Conservation (phyloP, 2,329 filamentous ascomycete genomes). For the Pestalotiopsis sp. region DNA sequence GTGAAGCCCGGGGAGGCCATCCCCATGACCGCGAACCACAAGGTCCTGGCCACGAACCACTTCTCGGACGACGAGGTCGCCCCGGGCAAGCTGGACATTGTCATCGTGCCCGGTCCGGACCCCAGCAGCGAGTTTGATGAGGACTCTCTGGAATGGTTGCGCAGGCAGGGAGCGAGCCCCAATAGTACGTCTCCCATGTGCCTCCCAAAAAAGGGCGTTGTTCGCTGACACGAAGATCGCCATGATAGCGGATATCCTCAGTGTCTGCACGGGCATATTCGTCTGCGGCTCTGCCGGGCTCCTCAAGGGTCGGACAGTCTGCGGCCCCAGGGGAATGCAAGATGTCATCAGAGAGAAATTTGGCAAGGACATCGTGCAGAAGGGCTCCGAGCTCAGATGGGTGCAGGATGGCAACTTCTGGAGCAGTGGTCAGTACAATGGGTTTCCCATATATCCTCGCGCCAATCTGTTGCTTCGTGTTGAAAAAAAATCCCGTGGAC, state of each 20-base stretch:
- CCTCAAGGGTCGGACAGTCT: constrained; percentile 45
- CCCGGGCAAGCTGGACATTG: constrained; percentile 52
- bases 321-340: constrained; percentile 50
- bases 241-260: constrained; percentile 45
- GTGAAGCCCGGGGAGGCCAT: constrained; percentile 38
- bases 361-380: constrained; percentile 39
- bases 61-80: constrained; percentile 47
- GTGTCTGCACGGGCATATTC: constrained; percentile 54
- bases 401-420: constrained; percentile 56
- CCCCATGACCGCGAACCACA: constrained; percentile 41
- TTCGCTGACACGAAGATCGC: background rate
- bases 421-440: constrained; percentile 48
- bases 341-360: constrained; percentile 39
- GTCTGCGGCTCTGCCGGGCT: constrained; percentile 52
- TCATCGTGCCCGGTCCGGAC: constrained; percentile 54
- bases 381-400: constrained; percentile 52
- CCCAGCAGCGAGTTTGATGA: constrained; percentile 35
- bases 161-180: constrained; percentile 37
- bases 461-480: background rate
- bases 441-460: background rate
- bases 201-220: too few species aligned
- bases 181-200: constrained; percentile 21
- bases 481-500: background rate
- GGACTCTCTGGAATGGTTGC: constrained; percentile 44
- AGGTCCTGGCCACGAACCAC: constrained; percentile 44